Percentiles rank a stretch among this genome's conserved stretches.
Evolutionary conservation across 805 yeast genomes (phyloP).

Genomic region (Candida tammaniensis): DNA sequence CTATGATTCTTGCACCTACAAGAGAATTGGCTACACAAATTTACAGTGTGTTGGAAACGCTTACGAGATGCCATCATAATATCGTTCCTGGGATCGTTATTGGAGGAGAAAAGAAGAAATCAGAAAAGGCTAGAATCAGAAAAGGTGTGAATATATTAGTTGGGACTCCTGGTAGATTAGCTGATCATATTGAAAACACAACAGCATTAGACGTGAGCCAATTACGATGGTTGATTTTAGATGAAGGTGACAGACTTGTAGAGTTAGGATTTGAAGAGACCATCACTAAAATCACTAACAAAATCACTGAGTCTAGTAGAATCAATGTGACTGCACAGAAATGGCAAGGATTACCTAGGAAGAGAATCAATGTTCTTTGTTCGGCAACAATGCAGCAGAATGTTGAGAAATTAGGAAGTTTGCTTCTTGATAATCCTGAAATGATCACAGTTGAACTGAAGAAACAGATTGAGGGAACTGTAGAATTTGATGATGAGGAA

Average conservation of each 20-base stretch:
- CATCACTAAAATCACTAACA: conserved; percentile 66
- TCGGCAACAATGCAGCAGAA: conserved; percentile 89
- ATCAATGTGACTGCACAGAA: conserved; percentile 32
- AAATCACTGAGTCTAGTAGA: conserved; percentile 47
- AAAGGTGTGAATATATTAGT: conserved; percentile 96
- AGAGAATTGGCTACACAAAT: conserved; percentile 93
- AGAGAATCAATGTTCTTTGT: conserved; percentile 78
- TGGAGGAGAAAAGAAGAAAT: conserved; percentile 97
- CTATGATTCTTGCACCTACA: conserved; percentile 87
- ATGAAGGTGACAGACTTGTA: conserved; percentile 95
- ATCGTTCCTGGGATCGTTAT: conserved; percentile 94
- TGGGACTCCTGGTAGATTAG: conserved; percentile 95
- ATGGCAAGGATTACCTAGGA: conserved; percentile 61
- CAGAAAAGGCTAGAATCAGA: conserved; percentile 92
- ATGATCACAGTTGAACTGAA: conserved; percentile 48
- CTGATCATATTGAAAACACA: conserved; percentile 93
- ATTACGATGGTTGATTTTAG: conserved; percentile 83
- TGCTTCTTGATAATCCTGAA: conserved; percentile 71
- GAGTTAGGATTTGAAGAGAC: conserved; percentile 97
- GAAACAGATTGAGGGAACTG: conserved; percentile 18
- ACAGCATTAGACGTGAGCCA: conserved; percentile 67
- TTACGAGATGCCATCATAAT: conserved; percentile 75
- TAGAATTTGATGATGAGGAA: conserved; percentile 28
- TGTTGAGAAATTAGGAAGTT: conserved; percentile 77
- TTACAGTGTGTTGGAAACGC: conserved; percentile 69